Evolutionary conservation across 306 rosid genomes (phyloP), one percentile per base, ranked within the genome.

Genomic region (Coriaria nepalensis): DNA sequence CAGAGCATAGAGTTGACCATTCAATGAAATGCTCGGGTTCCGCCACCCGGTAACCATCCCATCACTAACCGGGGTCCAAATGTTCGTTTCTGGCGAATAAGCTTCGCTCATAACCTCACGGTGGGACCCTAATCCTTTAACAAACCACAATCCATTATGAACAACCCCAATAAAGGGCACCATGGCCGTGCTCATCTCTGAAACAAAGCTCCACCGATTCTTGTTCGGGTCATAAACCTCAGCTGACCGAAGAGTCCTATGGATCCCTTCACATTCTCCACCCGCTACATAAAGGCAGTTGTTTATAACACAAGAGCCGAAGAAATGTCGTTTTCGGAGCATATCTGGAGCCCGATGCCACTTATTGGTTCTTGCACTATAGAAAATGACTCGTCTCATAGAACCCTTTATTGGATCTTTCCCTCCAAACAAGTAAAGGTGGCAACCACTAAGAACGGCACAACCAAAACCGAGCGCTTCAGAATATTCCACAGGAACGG

Each of bases 331-430:
- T 38, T 82, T 92, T 41, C 98, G 78, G 48, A 92, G 86, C 98
- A 92, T 92, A 62, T 92, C 96, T 0, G 96, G 98, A 37, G 94
- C 98, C 59, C 98, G 75, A 33, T 82, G 93, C 98, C 98, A 92
- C 65, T 85, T 85, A 70, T 92, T 92, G 53, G 98, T 92, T 49
- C 98, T 77, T 0, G 94, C 96, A 49, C 68, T 85, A 50, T 92
- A 92, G 82, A 85, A 92, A 61, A 92, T 82, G 70, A 92, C 98
- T 33, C 98, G 87, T 65, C 98, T 82, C 96, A 85, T 79, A 4
- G 98, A 85, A 41, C 98, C 94, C 70, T 68, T 81, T 41, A 71
- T 43, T 4, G 94, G 94, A 78, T 92, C 96, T 68, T 69, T 92
- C 53, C 99, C 99, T 33, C 99, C 99, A 68, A 92, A 92, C 44